phyloP scores from a whole-genome alignment of 2,329 filamentous ascomycete species.

The Neonectria faginata region DNA sequence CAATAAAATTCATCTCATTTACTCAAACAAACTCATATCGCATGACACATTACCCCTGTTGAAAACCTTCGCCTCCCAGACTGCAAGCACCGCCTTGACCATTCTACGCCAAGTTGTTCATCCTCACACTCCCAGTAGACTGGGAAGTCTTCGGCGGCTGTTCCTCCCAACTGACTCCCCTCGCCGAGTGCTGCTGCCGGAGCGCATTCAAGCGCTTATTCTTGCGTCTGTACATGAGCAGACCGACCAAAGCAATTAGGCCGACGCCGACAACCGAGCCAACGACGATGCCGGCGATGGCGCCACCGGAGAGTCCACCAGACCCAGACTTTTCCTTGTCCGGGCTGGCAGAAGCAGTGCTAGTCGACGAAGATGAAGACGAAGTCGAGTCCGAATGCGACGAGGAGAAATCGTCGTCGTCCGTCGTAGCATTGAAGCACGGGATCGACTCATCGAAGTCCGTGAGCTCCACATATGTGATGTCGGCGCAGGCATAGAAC shows the following conservation, averaged over 20 bases:
- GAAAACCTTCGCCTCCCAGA: neutral
- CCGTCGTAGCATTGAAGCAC: conserved; percentile 58
- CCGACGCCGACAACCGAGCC: conserved; percentile 73
- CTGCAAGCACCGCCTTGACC: neutral
- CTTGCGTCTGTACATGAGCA: conserved; percentile 63
- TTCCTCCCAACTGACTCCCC: conserved; percentile 30
- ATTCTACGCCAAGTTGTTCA: conserved; percentile 17
- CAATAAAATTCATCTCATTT: conserved; percentile 2
- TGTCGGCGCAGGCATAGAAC: conserved; percentile 63
- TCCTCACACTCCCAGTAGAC: conserved; percentile 23
- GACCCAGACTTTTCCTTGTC: conserved; percentile 41
- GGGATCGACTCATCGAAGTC: conserved; percentile 50
- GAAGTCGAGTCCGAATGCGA: conserved; percentile 32
- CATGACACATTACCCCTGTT: conserved; percentile 11
- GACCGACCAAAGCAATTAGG: conserved; percentile 69
- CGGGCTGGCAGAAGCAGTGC: conserved; percentile 11
- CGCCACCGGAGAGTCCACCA: conserved; percentile 69
- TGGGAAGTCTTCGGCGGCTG: conserved; percentile 23
- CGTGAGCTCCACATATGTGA: conserved; percentile 54
- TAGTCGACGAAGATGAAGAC: conserved; percentile 25
- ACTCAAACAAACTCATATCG: conserved; percentile 10
- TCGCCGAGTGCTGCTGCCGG: conserved; percentile 26
- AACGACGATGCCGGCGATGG: conserved; percentile 80
- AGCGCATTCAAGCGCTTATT: conserved; percentile 12
- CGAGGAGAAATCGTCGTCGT: conserved; percentile 29